phyloP scores from a whole-genome alignment of 2,329 filamentous ascomycete genomes.

The Geosmithia putterillii region DNA sequence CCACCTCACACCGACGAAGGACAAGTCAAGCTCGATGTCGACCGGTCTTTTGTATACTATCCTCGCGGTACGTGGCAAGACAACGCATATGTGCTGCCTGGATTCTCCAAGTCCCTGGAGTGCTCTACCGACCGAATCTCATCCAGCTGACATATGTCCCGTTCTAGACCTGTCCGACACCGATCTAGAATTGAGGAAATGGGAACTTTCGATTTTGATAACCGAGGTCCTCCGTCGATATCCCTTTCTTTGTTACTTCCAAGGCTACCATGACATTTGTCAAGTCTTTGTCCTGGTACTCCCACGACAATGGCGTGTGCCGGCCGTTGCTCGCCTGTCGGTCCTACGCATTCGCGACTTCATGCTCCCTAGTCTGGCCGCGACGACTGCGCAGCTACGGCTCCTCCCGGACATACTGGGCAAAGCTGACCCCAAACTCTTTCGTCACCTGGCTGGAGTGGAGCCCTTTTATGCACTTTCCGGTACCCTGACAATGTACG shows the following conservation, averaged over 20 bases:
- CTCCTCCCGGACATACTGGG: conserved; percentile 74
- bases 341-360: conserved; percentile 89
- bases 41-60: conserved; percentile 96
- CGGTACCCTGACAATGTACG: conserved; percentile 91
- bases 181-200: conserved; percentile 59
- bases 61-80: conserved; percentile 52
- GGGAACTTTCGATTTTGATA: conserved; percentile 70
- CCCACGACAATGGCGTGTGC: conserved; percentile 44
- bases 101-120: too few species aligned
- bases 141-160: not conserved
- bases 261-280: conserved; percentile 97
- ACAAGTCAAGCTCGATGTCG: conserved; percentile 84
- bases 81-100: conserved; percentile 3
- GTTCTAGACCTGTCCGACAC: conserved; percentile 52
- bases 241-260: conserved; percentile 86
- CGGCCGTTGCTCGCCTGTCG: conserved; percentile 68
- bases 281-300: conserved; percentile 89
- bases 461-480: conserved; percentile 88
- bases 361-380: conserved; percentile 80
- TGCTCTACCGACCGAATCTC: not conserved
- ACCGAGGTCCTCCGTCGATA: conserved; percentile 66
- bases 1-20: conserved; percentile 75
- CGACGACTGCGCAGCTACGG: conserved; percentile 73
- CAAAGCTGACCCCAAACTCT: conserved; percentile 58
- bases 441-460: conserved; percentile 60